These are phyloP conservation scores for Leishmania guyanensis DNA, from an alignment of 208 protist genomes.

Conservation along the genomic window DNA sequence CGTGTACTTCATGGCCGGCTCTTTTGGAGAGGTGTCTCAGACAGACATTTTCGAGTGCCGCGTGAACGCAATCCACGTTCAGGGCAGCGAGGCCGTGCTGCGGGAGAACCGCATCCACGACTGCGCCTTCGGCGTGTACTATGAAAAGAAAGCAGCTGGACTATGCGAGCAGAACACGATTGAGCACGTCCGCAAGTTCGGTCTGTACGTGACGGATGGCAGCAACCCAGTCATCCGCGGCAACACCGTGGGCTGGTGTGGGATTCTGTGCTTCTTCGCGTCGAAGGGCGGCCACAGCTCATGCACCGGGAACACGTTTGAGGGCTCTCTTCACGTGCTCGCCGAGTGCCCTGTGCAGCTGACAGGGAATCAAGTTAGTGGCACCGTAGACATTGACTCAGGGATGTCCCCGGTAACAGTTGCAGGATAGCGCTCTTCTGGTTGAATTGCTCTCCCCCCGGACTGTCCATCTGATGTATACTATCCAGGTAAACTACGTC, in stretches of 20 bases:
- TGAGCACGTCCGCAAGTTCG: slow-evolving; percentile 79
- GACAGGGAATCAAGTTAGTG: slow-evolving; percentile 67
- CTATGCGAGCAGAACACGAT: slow-evolving; percentile 76
- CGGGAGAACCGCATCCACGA: slow-evolving; percentile 76
- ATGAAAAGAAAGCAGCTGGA: slow-evolving; percentile 46
- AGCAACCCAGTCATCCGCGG: slow-evolving; percentile 71
- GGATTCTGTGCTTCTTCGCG: slow-evolving; percentile 75
- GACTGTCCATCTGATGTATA: not conserved
- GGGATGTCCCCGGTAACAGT: not conserved
- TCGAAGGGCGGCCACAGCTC: slow-evolving; percentile 60
- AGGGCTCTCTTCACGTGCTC: slow-evolving; percentile 76
- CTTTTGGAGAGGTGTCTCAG: slow-evolving; percentile 65
- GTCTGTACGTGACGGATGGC: slow-evolving; percentile 71
- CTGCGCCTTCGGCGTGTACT: slow-evolving; percentile 80
- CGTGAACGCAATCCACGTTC: slow-evolving; percentile 76
- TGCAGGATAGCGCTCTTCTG: not conserved
- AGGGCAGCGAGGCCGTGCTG: slow-evolving; percentile 43
- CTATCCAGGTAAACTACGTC: not conserved
- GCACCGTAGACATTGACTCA: slow-evolving; percentile 57
- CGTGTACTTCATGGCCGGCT: slow-evolving; percentile 77
- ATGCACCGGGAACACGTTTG: slow-evolving; percentile 77
- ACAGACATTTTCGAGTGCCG: slow-evolving; percentile 86
- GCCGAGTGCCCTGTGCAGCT: slow-evolving; percentile 58
- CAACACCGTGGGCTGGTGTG: slow-evolving; percentile 76
- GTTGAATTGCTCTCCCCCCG: not conserved